These are phyloP conservation scores for Coemansia sp. DNA, from an alignment of 192 early-diverging fungal species.

Conservation along the genomic window DNA sequence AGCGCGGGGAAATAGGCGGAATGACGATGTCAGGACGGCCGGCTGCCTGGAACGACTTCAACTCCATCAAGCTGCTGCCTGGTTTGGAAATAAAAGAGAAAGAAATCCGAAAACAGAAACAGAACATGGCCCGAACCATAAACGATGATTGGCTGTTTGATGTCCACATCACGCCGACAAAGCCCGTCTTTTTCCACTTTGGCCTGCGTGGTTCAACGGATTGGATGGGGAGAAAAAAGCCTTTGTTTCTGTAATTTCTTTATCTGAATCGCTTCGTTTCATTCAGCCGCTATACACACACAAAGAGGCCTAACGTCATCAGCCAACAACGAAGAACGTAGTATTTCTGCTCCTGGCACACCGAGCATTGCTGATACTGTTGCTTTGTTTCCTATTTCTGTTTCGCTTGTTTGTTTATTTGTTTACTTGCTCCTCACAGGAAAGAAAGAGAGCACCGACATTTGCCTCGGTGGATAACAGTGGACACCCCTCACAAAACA, in stretches of 20 bases:
- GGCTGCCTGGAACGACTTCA: too few relatives aligned
- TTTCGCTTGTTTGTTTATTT: too few relatives aligned
- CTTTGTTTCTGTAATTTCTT: background rate
- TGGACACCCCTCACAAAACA: background rate
- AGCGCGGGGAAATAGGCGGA: too few relatives aligned
- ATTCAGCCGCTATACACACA: too few relatives aligned
- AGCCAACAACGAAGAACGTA: background rate
- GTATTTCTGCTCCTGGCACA: too few relatives aligned
- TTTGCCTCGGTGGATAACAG: too few relatives aligned
- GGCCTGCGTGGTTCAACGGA: background rate
- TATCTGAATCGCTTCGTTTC: slow-evolving; percentile 1
- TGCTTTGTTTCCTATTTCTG: background rate
- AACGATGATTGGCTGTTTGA: slow-evolving; percentile 15
- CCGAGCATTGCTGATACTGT: background rate
- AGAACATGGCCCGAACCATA: slow-evolving; percentile 10
- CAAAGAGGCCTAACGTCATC: background rate
- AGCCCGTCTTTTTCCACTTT: background rate
- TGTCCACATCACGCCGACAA: background rate
- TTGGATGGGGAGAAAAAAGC: slow-evolving; percentile 1
- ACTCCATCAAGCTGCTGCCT: too few relatives aligned
- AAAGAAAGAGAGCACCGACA: too few relatives aligned
- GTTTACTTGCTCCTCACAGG: too few relatives aligned
- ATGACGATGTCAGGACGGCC: background rate
- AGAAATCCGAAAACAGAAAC: background rate
- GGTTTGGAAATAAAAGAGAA: background rate